Percentiles rank a stretch among this genome's conserved stretches.
These are phyloP conservation scores for Gastrolobium villosum DNA, from an alignment of 306 rosid species.

Conservation along the genomic window DNA sequence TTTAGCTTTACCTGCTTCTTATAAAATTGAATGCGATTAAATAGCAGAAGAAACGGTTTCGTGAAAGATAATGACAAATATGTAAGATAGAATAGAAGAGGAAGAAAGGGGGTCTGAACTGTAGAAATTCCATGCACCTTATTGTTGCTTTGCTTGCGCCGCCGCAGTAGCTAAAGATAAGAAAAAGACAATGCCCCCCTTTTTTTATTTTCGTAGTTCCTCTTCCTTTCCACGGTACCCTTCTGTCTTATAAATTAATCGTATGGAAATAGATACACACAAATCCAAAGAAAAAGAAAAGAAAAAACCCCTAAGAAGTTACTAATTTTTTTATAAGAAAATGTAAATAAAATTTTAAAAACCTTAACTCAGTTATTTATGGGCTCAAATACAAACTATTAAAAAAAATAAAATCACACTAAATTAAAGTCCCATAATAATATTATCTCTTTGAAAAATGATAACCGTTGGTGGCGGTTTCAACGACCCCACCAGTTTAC, in stretches of 20 bases:
- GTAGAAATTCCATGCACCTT: constrained; percentile 47
- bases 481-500: no score
- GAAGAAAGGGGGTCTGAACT: constrained; percentile 10
- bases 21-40: constrained; percentile 24
- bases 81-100: background rate
- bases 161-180: constrained; percentile 51
- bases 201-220: background rate
- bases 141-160: constrained; percentile 51
- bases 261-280: no score
- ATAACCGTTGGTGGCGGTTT: no score
- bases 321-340: no score
- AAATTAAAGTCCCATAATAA: no score
- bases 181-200: constrained; percentile 1
- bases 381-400: no score
- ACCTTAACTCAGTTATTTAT: no score
- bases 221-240: background rate
- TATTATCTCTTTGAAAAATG: no score
- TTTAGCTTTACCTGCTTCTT: background rate
- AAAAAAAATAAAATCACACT: no score
- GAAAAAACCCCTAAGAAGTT: no score
- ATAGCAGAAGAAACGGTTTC: constrained; percentile 10
- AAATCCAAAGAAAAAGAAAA: no score
- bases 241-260: background rate
- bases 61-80: background rate
- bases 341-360: no score